Evolutionary conservation across 129 eudicot species (phyloP).

Genomic region (Helianthus tuberosus): DNA sequence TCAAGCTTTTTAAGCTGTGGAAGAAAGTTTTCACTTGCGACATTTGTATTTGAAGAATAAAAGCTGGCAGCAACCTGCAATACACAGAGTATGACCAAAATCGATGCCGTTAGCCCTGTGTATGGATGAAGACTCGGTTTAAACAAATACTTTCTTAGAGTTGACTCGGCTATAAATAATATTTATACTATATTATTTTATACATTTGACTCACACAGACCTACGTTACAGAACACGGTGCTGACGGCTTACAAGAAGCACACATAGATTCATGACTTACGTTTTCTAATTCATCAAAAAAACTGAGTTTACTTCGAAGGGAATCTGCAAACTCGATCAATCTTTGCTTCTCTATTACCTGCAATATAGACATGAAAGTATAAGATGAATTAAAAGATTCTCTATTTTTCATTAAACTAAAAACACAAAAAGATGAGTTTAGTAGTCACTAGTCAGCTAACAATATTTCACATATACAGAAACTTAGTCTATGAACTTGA

Average conservation of each 20-base stretch:
- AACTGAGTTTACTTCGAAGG: conserved; percentile 88
- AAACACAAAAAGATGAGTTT: background rate
- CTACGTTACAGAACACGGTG: conserved; percentile 14
- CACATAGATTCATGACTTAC: conserved; percentile 49
- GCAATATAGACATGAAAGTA: conserved; percentile 33
- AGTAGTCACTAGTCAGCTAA: too few relatives aligned
- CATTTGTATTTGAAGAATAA: conserved; percentile 84
- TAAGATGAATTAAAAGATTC: conserved; percentile 4
- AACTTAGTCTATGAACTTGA: too few relatives aligned
- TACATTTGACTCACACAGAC: background rate
- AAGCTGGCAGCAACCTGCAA: conserved; percentile 90
- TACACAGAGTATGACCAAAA: conserved; percentile 5
- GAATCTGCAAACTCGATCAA: conserved; percentile 94
- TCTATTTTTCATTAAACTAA: background rate
- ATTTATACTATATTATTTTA: background rate
- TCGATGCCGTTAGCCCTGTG: conserved; percentile 3
- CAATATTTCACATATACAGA: too few relatives aligned
- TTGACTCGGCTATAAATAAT: conserved; percentile 1
- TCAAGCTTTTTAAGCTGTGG: conserved; percentile 88
- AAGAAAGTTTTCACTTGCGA: conserved; percentile 72
- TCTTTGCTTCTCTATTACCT: conserved; percentile 93
- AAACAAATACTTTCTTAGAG: conserved; percentile 3
- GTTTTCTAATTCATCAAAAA: conserved; percentile 95
- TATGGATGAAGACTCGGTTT: conserved; percentile 8
- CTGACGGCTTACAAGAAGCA: background rate